Base-by-base conservation (phyloP, 139 green algal species). In the Auxenochlorella pyrenoidosa region DNA sequence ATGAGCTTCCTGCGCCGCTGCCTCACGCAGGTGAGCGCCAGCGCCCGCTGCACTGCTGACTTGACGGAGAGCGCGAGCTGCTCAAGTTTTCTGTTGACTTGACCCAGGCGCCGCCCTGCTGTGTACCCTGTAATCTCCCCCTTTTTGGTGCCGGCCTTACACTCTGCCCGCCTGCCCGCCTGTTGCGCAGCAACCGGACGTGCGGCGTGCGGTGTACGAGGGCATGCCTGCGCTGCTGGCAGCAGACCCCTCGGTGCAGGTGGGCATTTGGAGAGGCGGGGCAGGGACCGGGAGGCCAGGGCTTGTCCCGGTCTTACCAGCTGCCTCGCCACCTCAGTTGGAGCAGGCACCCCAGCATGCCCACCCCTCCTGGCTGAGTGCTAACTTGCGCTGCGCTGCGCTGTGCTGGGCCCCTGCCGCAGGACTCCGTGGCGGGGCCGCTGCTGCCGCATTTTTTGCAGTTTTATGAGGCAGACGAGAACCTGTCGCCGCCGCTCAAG, bases 391-490 rank as follows among this genome's bases (percentile, higher is more conserved):
- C 54, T 24, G 54, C 54, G 12, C 47, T 12, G 47, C 47, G n/a
- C n/a, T n/a, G n/a, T n/a, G n/a, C n/a, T n/a, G n/a, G n/a, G n/a
- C 54, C 2, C 54, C 16, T 63, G 15, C 54, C 41, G n/a, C 87
- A 87, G 84, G 92, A 94, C 44, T 70, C 88, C 43, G 75, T 94
- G 79, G 68, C 83, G 79, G 92, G 94, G 87, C 91, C 90, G 58
- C 87, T 94, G 81, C 66, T 90, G 40, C 92, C 92, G 5, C 92
- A 94, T 83, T 51, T 94, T 47, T 41, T 65, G 19, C 54, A 70
- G 38, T 92, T 89, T 71, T 77, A 89, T 41, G 65, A 89, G n/a
- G 34, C 54, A 0, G 65, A 81, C 8, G 47, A 83, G 38, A 75
- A 83, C 51, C 65, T 92, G 79, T 70, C 76, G 32, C 92, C 92